phyloP scores from a whole-genome alignment of 1,139 yeast genomes.

The Lizanozyma gosingica region DNA sequence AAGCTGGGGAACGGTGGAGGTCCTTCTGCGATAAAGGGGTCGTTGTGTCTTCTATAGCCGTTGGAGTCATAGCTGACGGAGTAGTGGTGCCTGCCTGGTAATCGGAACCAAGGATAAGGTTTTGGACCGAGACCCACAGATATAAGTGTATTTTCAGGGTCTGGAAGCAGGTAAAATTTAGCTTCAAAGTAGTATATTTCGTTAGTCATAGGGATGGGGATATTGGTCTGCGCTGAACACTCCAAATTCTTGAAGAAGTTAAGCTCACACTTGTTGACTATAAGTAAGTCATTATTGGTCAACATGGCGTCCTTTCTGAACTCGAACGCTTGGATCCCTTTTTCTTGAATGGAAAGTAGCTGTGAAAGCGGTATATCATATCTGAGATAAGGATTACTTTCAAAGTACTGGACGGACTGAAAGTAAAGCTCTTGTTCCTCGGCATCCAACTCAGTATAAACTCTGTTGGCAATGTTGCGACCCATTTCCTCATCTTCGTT shows the following conservation, averaged over 20 bases:
- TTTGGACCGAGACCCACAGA: constrained; percentile 40
- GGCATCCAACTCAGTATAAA: constrained; percentile 51
- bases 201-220: constrained; percentile 79
- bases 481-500: constrained; percentile 50
- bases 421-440: constrained; percentile 77
- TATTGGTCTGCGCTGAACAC: constrained; percentile 73
- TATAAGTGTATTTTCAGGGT: constrained; percentile 37
- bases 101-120: constrained; percentile 53
- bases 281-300: constrained; percentile 50
- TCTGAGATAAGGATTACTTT: constrained; percentile 46
- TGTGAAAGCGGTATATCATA: constrained; percentile 39
- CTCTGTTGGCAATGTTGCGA: constrained; percentile 55
- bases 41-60: constrained; percentile 43
- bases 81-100: constrained; percentile 47
- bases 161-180: constrained; percentile 55
- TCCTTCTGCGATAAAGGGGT: constrained; percentile 33
- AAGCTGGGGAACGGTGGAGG: constrained; percentile 38
- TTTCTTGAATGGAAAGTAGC: constrained; percentile 68
- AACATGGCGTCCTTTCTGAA: constrained; percentile 64
- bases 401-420: constrained; percentile 53
- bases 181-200: constrained; percentile 90
- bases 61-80: constrained; percentile 44
- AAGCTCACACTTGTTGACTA: constrained; percentile 68
- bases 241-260: constrained; percentile 64
- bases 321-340: constrained; percentile 91